phyloP scores from a whole-genome alignment of 805 yeast genomes.

The Ogataea naganishii region DNA sequence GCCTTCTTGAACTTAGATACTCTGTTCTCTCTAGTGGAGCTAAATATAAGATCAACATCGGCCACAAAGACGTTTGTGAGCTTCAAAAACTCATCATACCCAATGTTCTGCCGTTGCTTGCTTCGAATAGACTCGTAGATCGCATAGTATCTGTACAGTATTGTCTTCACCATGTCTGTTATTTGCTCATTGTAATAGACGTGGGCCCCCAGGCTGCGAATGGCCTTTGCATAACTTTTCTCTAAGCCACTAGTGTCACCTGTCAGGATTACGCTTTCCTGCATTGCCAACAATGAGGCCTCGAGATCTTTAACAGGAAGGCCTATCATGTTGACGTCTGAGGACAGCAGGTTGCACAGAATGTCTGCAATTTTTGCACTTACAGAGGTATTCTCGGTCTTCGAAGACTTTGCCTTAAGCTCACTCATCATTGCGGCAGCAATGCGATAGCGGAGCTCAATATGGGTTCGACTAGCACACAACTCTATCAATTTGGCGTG shows the following conservation, averaged over 20 bases:
- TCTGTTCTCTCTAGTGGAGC: constrained; percentile 18
- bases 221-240: constrained; percentile 42
- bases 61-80: constrained; percentile 13
- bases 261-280: constrained; percentile 22
- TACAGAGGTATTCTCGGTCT: no score
- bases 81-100: constrained; percentile 8
- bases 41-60: constrained; percentile 18
- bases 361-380: constrained; percentile 13
- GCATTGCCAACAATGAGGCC: constrained; percentile 46
- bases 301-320: constrained; percentile 75
- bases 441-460: constrained; percentile 22
- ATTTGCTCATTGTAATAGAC: constrained; percentile 82
- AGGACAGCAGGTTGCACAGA: constrained; percentile 47
- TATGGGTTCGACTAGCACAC: constrained; percentile 64
- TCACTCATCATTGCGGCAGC: constrained; percentile 39
- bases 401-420: constrained; percentile 45
- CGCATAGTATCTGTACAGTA: constrained; percentile 36
- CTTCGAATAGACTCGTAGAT: constrained; percentile 10
- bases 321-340: constrained; percentile 80
- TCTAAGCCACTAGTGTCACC: constrained; percentile 23
- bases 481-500: constrained; percentile 47
- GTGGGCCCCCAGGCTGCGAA: constrained; percentile 67
- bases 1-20: constrained; percentile 28
- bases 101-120: constrained; percentile 5
- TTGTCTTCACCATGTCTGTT: constrained; percentile 68